phyloP scores from a whole-genome alignment of 176 grass and related monocot species.

The Musa schizocarpa region DNA sequence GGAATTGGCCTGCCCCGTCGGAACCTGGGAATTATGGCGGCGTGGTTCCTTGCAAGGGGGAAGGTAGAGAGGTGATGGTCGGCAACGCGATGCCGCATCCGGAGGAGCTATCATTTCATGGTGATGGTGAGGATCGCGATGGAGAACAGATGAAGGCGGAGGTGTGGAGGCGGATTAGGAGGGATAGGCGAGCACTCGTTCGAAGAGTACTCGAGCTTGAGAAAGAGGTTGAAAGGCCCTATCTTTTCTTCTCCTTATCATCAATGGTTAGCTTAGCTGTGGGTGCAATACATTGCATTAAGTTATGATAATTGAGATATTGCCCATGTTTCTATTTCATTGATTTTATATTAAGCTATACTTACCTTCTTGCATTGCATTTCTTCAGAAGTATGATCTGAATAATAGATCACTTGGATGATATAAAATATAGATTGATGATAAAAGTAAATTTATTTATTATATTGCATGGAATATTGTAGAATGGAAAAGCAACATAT shows the following conservation, averaged over 20 bases:
- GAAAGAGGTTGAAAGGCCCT: slow-evolving; percentile 43
- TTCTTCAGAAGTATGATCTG: neutral
- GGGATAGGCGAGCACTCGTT: slow-evolving; percentile 27
- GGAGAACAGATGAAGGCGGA: slow-evolving; percentile 11
- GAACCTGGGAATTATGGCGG: neutral
- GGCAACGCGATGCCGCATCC: neutral
- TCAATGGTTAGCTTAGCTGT: no score
- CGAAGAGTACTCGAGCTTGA: slow-evolving; percentile 37
- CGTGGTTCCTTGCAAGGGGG: neutral
- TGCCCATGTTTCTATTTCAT: no score
- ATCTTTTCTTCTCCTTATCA: neutral
- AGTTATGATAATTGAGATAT: neutral
- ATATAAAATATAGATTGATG: neutral
- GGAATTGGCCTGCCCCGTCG: neutral
- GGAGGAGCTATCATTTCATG: neutral
- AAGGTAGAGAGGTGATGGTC: neutral
- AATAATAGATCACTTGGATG: neutral
- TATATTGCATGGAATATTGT: neutral
- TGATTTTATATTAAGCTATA: no score
- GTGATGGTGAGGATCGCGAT: no score
- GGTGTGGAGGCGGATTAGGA: slow-evolving; percentile 30
- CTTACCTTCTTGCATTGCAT: neutral
- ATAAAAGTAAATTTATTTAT: neutral
- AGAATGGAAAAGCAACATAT: neutral
- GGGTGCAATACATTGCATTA: neutral